These are phyloP conservation scores for Zymoseptoria pseudotritici DNA, from an alignment of 2,329 filamentous ascomycete genomes.

Conservation along the genomic window DNA sequence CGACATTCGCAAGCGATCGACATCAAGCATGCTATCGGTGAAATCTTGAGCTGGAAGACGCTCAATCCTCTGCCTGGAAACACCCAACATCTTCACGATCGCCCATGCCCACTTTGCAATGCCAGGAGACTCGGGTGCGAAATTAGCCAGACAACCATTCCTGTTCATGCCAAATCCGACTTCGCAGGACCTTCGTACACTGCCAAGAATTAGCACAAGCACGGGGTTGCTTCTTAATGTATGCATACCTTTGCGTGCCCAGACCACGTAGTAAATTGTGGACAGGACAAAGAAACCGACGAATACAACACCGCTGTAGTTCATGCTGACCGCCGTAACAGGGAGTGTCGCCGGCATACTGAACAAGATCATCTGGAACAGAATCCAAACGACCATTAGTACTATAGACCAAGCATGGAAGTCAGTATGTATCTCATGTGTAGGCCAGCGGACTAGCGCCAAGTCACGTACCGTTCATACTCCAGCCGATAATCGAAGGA, in stretches of 20 bases:
- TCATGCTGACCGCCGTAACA: slow-evolving; percentile 47
- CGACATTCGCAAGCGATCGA: too few relatives aligned
- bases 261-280: slow-evolving; percentile 5
- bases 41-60: too few relatives aligned
- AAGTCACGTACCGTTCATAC: slow-evolving; percentile 13
- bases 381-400: slow-evolving; percentile 23
- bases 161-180: neutral
- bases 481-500: slow-evolving; percentile 28
- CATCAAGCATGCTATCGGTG: too few relatives aligned
- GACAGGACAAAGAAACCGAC: slow-evolving; percentile 40
- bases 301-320: slow-evolving; percentile 52
- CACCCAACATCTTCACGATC: neutral
- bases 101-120: neutral
- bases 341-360: slow-evolving; percentile 48
- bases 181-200: slow-evolving; percentile 3
- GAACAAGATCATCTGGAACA: slow-evolving; percentile 37
- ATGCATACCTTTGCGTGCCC: slow-evolving; percentile 6
- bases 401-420: neutral
- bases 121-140: neutral
- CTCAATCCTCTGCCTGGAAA: too few relatives aligned
- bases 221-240: neutral
- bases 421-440: too few relatives aligned
- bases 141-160: neutral
- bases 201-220: neutral
- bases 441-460: too few relatives aligned